Evolutionary conservation across 2,329 filamentous ascomycete species (phyloP).

Genomic region (Cladophialophora yegresii): DNA sequence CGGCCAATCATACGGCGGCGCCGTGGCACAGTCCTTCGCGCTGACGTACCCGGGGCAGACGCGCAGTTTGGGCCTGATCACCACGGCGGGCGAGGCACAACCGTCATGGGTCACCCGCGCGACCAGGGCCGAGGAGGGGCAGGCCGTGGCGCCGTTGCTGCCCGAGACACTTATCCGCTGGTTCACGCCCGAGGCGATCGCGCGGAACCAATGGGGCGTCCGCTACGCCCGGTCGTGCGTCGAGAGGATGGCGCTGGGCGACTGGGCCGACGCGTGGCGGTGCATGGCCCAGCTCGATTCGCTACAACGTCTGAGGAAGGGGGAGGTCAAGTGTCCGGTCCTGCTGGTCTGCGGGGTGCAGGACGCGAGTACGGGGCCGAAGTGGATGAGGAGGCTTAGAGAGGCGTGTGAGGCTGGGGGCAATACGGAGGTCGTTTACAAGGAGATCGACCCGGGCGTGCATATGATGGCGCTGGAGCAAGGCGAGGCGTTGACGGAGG

Average conservation of each 20-base stretch:
- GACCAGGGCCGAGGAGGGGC: constrained; percentile 10
- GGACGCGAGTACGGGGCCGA: constrained; percentile 12
- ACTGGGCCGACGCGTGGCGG: constrained; percentile 18
- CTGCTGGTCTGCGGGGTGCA: constrained; percentile 18
- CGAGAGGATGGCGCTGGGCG: constrained; percentile 11
- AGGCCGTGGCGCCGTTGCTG: constrained; percentile 1
- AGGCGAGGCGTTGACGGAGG: constrained; percentile 7
- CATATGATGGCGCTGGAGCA: constrained; percentile 25
- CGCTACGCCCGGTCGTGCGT: constrained; percentile 18
- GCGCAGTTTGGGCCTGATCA: constrained; percentile 15
- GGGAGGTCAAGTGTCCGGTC: constrained; percentile 12
- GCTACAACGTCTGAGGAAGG: constrained; percentile 1
- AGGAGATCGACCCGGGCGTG: constrained; percentile 20
- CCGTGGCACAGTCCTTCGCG: constrained; percentile 20
- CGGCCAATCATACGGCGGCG: constrained; percentile 22
- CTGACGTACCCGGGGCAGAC: constrained; percentile 6
- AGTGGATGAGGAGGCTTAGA: constrained; percentile 12
- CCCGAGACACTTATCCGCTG: constrained; percentile 18
- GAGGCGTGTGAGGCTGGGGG: constrained; percentile 8
- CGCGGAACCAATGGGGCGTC: constrained; percentile 18
- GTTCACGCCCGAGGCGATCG: constrained; percentile 20
- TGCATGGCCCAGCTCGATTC: constrained; percentile 15
- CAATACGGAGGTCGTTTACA: constrained; percentile 4
- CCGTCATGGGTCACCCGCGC: constrained; percentile 12
- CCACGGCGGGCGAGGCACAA: constrained; percentile 15